Evolutionary conservation across 1,284 basidiomycete genomes (phyloP).

Genomic region (Trichosporon coremiiforme): DNA sequence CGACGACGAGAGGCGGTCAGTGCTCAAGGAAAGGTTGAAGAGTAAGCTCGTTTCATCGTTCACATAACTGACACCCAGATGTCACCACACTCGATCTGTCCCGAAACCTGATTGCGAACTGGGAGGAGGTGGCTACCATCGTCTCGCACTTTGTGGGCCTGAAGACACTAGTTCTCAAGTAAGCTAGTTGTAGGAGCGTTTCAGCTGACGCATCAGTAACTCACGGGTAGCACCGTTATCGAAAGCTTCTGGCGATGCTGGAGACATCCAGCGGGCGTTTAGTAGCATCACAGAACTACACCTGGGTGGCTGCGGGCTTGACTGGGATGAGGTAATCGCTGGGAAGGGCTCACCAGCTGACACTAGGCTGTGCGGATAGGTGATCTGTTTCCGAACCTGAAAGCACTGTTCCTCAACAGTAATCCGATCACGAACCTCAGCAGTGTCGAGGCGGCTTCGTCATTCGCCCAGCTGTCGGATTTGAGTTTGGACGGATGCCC

Average conservation of each 20-base stretch:
- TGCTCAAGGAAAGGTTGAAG: constrained; percentile 42
- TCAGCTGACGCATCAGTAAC: constrained; percentile 33
- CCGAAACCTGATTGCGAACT: constrained; percentile 70
- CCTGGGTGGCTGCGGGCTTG: constrained; percentile 70
- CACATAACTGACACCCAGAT: constrained; percentile 59
- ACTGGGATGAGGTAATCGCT: constrained; percentile 67
- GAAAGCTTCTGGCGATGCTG: constrained; percentile 34
- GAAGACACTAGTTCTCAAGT: constrained; percentile 76
- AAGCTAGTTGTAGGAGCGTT: constrained; percentile 30
- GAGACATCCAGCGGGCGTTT: constrained; percentile 60
- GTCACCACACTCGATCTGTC: constrained; percentile 81
- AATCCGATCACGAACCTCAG: constrained; percentile 58
- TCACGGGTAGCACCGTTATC: constrained; percentile 64
- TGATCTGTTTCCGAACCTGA: constrained; percentile 64
- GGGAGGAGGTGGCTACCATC: constrained; percentile 72
- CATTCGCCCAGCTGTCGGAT: constrained; percentile 57
- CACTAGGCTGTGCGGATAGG: constrained; percentile 58
- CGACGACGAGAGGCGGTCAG: constrained; percentile 52
- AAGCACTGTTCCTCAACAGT: constrained; percentile 72
- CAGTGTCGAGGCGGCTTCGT: background rate
- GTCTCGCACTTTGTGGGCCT: constrained; percentile 66
- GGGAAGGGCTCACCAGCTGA: background rate
- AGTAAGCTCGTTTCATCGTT: constrained; percentile 30
- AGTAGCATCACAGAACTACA: constrained; percentile 66
- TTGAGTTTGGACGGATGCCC: constrained; percentile 77